Evolutionary conservation across 2,329 filamentous ascomycete species (phyloP).

Genomic region (Fusarium sp.): DNA sequence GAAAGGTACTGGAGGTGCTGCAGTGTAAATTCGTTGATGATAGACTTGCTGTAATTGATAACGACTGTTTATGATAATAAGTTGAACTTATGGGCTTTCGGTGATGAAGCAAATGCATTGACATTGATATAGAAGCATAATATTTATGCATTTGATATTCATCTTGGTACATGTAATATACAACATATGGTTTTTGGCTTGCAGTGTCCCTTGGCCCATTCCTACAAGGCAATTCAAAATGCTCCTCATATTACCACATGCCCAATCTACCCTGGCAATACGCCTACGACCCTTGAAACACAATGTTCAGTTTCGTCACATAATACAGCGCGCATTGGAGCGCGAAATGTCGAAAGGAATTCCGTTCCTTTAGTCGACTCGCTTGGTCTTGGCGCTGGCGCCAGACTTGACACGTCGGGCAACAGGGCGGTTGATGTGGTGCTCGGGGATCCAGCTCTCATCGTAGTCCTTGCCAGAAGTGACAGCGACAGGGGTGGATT

Average conservation of each 20-base stretch:
- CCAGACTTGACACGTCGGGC: constrained; percentile 75
- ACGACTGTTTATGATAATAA: not conserved
- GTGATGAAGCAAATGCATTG: not conserved
- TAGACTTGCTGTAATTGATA: not conserved
- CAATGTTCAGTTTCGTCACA: constrained; percentile 20
- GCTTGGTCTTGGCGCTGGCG: constrained; percentile 62
- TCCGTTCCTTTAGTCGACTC: constrained; percentile 49
- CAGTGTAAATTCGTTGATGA: not conserved
- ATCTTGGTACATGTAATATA: constrained; percentile 47
- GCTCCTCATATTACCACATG: constrained; percentile 24
- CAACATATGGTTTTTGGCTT: constrained; percentile 33
- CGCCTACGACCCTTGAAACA: constrained; percentile 20
- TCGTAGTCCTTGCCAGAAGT: constrained; percentile 82
- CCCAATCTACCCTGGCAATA: constrained; percentile 34
- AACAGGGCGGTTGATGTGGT: constrained; percentile 88
- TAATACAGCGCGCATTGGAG: constrained; percentile 13
- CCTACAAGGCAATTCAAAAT: constrained; percentile 20
- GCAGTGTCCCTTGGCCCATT: constrained; percentile 23
- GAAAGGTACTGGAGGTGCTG: not conserved
- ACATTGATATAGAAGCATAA: constrained; percentile 10
- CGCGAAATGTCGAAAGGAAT: constrained; percentile 1
- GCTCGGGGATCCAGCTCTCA: constrained; percentile 91
- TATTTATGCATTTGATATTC: constrained; percentile 32
- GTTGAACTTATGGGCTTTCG: not conserved
- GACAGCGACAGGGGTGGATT: constrained; percentile 76